Evolutionary conservation across 768 basidiomycete genomes (phyloP).

Genomic region (Boletus subcaerulescens): DNA sequence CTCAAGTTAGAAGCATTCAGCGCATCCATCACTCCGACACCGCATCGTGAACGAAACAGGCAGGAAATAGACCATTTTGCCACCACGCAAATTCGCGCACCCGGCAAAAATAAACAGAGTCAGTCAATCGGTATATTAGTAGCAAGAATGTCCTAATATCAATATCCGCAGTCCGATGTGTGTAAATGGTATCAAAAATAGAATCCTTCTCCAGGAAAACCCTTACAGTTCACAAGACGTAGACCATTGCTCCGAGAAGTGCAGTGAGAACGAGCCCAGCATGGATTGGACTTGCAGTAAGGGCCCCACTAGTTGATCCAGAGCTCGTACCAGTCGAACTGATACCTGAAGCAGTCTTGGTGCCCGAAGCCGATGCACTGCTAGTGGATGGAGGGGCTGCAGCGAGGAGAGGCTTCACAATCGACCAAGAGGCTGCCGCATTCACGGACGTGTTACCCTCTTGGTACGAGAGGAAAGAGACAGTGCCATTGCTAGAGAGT

Average conservation of each 20-base stretch:
- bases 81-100: neutral
- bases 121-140: conserved; percentile 1
- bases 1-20: too few species aligned
- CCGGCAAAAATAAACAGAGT: neutral
- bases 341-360: conserved; percentile 13
- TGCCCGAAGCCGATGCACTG: conserved; percentile 17
- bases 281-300: conserved; percentile 12
- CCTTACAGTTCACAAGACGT: conserved; percentile 8
- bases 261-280: conserved; percentile 10
- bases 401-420: conserved; percentile 43
- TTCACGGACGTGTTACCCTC: conserved; percentile 43
- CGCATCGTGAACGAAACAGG: neutral
- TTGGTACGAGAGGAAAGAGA: conserved; percentile 60
- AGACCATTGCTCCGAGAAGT: conserved; percentile 16
- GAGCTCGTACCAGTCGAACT: conserved; percentile 12
- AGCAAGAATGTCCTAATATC: neutral
- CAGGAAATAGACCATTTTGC: neutral
- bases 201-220: neutral
- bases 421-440: conserved; percentile 47
- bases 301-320: conserved; percentile 12
- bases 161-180: neutral
- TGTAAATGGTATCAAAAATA: conserved; percentile 7
- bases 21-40: too few species aligned
- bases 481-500: conserved; percentile 55
- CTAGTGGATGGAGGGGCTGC: conserved; percentile 38